Evolutionary conservation across 2,329 filamentous ascomycete species (phyloP), one percentile per base, ranked within the genome.

Genomic region (Botryotinia calthae): DNA sequence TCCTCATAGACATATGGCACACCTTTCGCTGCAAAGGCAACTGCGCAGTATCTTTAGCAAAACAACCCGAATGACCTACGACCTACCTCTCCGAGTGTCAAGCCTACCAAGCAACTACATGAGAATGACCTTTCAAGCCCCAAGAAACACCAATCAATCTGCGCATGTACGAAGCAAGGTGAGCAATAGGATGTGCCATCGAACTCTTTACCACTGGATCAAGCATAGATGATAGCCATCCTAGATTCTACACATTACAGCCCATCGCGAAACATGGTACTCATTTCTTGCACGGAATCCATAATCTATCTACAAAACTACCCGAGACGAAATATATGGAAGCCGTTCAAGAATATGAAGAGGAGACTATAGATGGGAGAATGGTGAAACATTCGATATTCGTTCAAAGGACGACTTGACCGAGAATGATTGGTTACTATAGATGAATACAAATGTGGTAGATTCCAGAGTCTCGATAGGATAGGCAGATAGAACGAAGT

Each of bases 251-350:
- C 42, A n/a, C 1, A 18, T 22, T 2, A 46, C n/a, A 22, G 6
- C 4, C 10, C 0, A 18, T 28, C 5, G 18, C n/a, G 18, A 46
- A 46, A 7, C 2, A 31, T 5, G 20, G 2, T 6, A 31, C 2
- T 2, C 18, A 8, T 8, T 14, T 8, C 18, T 18, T 14, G 2
- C n/a, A 46, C 34, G n/a, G 3, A 16, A 18, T n/a, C 16, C 20
- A 28, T 14, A 22, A 14, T 12, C 8, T 28, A n/a, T 54, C 20
- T 16, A 6, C 28, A 22, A 34, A 65, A n/a, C 28, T 25, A 18
- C 48, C 22, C 42, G 9, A 46, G 20, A 46, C 20, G 10, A 44
- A 31, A 5, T 14, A 18, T 9, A 22, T 25, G 4, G 42, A 8
- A 10, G 28, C 28, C 20, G 4, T n/a, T 25, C 18, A 28, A 4